Evolutionary conservation across 2,329 filamentous ascomycete genomes (phyloP), one percentile per base, ranked within the genome.

Genomic region (Mariannaea sp.): DNA sequence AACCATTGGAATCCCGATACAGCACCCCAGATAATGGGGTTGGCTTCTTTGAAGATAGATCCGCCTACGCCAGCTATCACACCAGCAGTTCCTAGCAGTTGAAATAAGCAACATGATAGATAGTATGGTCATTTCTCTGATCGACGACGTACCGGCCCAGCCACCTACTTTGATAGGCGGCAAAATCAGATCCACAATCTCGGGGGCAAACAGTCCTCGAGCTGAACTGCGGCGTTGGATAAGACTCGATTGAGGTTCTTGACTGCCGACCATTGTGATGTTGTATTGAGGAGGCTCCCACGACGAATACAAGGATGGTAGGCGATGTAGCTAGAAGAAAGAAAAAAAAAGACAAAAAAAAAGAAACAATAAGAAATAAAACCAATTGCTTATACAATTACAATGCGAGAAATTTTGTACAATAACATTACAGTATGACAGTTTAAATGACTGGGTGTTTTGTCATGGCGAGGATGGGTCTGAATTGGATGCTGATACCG

Each of bases 1-100:
- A 90, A 90, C 83, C 90, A 96, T 73, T 96, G 91, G 33, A 90
- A 77, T 14, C 90, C 88, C 17, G 87, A 86, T 30, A 86, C 80
- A 10, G 87, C 62, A 0, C 90, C 87, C 73, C 91, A 93, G 6
- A 93, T 72, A 2, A 84, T 79, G 4, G 89, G 86, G 12, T 81
- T 83, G 17, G 77, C 79, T 14, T 87, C 87, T 53, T 85, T 81
- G 41, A 92, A 71, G 40, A 95, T 87, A 22, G 90, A 92, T 29
- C 82, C 80, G 43, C 87, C 81, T 45, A 88, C 86, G 29, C 88
- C 88, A 46, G 84, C 77, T 24, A 89, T 68, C 20, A 87, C 69
- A 26, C 89, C 89, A 40, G 80, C 75, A 19, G 76, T 72, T 38
- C 86, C 87, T 87, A 26, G 10, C 8, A 17, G 7, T n/a, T 10